These are phyloP conservation scores for Candida sojae DNA, from an alignment of 1,139 yeast genomes.

Conservation along the genomic window DNA sequence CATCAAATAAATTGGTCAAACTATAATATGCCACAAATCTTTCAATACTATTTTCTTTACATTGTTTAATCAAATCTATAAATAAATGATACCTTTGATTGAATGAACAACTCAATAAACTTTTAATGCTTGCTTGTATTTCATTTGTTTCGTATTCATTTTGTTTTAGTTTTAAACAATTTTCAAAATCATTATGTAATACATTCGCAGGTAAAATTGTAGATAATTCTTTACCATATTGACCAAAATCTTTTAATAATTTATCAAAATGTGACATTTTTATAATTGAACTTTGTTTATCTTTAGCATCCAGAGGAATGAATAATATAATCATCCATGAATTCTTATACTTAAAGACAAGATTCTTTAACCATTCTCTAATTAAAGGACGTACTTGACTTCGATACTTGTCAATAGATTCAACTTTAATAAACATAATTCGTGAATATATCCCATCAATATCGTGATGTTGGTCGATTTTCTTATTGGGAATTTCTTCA, in stretches of 20 bases:
- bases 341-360: conserved; percentile 35
- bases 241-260: conserved; percentile 63
- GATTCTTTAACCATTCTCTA: conserved; percentile 71
- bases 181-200: conserved; percentile 18
- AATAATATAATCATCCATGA: conserved; percentile 63
- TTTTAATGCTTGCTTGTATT: conserved; percentile 48
- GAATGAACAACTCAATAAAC: conserved; percentile 57
- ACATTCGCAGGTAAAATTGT: conserved; percentile 12
- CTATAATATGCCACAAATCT: conserved; percentile 19
- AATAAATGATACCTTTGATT: conserved; percentile 39
- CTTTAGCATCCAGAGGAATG: conserved; percentile 46
- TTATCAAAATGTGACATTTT: conserved; percentile 66
- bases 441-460: conserved; percentile 55
- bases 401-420: conserved; percentile 71
- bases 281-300: conserved; percentile 42
- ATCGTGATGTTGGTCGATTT: conserved; percentile 7
- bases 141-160: conserved; percentile 43
- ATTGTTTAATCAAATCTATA: conserved; percentile 31
- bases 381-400: conserved; percentile 79
- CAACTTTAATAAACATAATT: conserved; percentile 68
- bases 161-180: conserved; percentile 44
- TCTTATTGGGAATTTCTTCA: conserved; percentile 57
- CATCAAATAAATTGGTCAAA: conserved; percentile 37
- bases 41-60: conserved; percentile 20
- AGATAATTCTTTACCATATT: conserved; percentile 39